These are phyloP conservation scores for Debaryomycetaceae sp. DNA, from an alignment of 1,139 yeast species.

Conservation along the genomic window DNA sequence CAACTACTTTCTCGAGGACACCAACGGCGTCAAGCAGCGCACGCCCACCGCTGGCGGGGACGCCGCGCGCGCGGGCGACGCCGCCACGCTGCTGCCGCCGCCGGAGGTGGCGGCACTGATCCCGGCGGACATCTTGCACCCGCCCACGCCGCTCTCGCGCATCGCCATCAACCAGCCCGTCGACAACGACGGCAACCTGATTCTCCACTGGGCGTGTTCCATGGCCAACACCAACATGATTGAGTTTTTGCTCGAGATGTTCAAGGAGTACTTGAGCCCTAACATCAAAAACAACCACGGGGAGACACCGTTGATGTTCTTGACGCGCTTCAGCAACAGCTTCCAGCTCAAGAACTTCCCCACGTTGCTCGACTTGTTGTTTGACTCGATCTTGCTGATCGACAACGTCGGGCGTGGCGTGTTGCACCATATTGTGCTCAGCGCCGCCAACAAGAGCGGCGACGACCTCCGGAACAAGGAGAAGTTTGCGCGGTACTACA, in stretches of 20 bases:
- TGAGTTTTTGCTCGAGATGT: constrained; percentile 49
- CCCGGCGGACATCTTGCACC: constrained; percentile 32
- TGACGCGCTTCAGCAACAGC: constrained; percentile 85
- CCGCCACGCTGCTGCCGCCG: not conserved
- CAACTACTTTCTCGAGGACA: constrained; percentile 37
- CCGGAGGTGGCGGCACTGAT: constrained; percentile 11
- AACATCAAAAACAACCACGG: constrained; percentile 64
- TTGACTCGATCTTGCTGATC: constrained; percentile 70
- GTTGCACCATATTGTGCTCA: constrained; percentile 73
- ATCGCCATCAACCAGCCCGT: constrained; percentile 76
- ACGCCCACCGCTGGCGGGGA: not conserved
- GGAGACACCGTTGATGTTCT: constrained; percentile 85
- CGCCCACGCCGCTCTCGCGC: constrained; percentile 40
- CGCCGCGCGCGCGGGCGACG: not conserved
- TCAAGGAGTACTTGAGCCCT: constrained; percentile 58
- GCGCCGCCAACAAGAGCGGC: constrained; percentile 17
- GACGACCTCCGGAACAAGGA: constrained; percentile 46
- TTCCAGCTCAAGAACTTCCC: constrained; percentile 74
- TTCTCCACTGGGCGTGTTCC: constrained; percentile 95
- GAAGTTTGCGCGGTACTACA: constrained; percentile 75
- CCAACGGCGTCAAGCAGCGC: constrained; percentile 2
- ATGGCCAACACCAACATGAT: constrained; percentile 76
- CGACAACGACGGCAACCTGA: constrained; percentile 90
- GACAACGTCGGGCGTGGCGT: constrained; percentile 73
- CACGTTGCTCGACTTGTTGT: constrained; percentile 62